These are phyloP conservation scores for Ambrosia hybrid DNA, from an alignment of 140 eudicot species.

Conservation along the genomic window DNA sequence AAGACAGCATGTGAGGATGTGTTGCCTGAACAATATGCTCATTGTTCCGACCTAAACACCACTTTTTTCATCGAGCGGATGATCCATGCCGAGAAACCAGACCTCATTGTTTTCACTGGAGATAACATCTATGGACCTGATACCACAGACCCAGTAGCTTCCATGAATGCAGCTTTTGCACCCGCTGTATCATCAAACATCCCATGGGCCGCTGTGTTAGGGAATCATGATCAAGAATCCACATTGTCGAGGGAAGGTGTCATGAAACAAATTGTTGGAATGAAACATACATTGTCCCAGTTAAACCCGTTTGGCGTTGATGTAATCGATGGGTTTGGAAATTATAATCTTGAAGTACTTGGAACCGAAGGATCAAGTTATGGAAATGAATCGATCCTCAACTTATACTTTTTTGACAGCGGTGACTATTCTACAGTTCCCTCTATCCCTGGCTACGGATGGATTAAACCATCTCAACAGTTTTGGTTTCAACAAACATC, in stretches of 20 bases:
- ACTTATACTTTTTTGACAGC: conserved; percentile 77
- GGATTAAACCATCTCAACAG: conserved; percentile 88
- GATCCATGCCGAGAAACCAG: conserved; percentile 64
- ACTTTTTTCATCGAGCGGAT: conserved; percentile 54
- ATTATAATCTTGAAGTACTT: conserved; percentile 72
- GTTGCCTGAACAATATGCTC: conserved; percentile 46
- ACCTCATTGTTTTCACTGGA: conserved; percentile 81
- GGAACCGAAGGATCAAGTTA: conserved; percentile 51
- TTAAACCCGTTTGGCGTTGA: conserved; percentile 50
- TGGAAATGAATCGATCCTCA: conserved; percentile 54
- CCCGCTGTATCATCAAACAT: conserved; percentile 64
- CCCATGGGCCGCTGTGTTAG: conserved; percentile 91
- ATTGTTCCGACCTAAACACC: conserved; percentile 80
- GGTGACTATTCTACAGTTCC: conserved; percentile 83
- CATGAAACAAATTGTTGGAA: conserved; percentile 61
- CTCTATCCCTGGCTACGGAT: conserved; percentile 74
- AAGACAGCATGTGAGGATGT: conserved; percentile 61
- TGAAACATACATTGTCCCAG: conserved; percentile 64
- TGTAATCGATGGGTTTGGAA: conserved; percentile 78
- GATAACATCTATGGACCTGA: conserved; percentile 77
- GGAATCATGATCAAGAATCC: conserved; percentile 90
- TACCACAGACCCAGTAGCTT: conserved; percentile 51
- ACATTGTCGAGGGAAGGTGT: conserved; percentile 63
- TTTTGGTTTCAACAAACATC: conserved; percentile 70
- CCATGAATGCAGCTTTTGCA: conserved; percentile 75